phyloP scores from a whole-genome alignment of 331 rosid genomes.

The Erythrophleum ivorense region DNA sequence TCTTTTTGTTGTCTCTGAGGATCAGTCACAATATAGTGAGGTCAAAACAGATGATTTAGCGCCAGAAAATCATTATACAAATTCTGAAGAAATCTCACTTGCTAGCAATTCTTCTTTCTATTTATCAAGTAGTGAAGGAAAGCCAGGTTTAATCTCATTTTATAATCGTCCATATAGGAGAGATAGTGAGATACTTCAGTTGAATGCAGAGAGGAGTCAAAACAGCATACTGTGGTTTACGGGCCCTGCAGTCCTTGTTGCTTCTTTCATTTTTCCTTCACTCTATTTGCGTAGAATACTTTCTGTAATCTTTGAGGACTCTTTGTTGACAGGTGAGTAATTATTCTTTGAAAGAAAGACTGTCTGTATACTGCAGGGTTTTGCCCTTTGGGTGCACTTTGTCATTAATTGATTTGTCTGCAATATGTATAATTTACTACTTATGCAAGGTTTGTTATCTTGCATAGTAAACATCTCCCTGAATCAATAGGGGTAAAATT shows the following conservation, averaged over 20 bases:
- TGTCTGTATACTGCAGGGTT: not conserved
- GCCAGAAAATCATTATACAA: constrained; percentile 47
- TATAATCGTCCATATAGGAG: constrained; percentile 66
- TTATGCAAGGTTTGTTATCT: not conserved
- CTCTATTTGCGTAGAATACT: constrained; percentile 84
- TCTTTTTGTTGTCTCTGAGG: constrained; percentile 73
- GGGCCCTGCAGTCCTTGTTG: constrained; percentile 90
- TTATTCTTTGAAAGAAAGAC: constrained; percentile 32
- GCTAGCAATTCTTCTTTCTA: constrained; percentile 48
- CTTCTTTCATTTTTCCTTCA: constrained; percentile 95
- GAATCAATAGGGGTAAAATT: constrained; percentile 12
- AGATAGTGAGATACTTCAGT: constrained; percentile 46
- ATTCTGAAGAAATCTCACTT: constrained; percentile 51
- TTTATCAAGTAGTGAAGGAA: constrained; percentile 70
- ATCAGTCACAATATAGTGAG: constrained; percentile 58
- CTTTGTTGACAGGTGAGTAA: constrained; percentile 83
- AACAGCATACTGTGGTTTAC: constrained; percentile 75
- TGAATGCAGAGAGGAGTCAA: constrained; percentile 53
- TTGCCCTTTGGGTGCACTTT: constrained; percentile 24
- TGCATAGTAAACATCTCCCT: constrained; percentile 16
- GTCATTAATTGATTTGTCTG: constrained; percentile 35
- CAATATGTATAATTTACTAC: not conserved
- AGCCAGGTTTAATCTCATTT: constrained; percentile 82
- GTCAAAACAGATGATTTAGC: constrained; percentile 48
- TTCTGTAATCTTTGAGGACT: constrained; percentile 87